A percentile compares a stretch with the other conserved stretches of the same genome.
phyloP scores from a whole-genome alignment of 495 filamentous ascomycete genomes.

The Lasiosphaeria ovina region DNA sequence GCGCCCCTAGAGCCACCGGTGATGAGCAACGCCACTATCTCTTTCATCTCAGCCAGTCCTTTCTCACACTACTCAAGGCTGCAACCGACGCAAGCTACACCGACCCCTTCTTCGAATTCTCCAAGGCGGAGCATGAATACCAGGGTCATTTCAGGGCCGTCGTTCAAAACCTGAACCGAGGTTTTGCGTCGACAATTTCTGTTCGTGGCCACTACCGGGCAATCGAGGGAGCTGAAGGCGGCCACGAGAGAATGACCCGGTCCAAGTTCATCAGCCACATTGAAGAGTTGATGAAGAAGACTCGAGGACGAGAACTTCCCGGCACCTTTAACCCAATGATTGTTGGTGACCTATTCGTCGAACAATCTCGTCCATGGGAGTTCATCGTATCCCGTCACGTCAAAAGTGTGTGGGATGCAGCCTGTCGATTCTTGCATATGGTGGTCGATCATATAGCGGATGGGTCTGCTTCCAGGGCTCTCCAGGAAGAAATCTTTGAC shows the following conservation, averaged over 20 bases:
- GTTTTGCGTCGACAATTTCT: slow-evolving; percentile 53
- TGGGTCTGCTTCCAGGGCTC: slow-evolving; percentile 26
- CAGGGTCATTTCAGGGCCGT: slow-evolving; percentile 58
- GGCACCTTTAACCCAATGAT: slow-evolving; percentile 50
- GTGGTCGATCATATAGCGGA: slow-evolving; percentile 32
- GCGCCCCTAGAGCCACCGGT: slow-evolving; percentile 44
- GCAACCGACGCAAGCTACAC: slow-evolving; percentile 57
- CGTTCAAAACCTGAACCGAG: slow-evolving; percentile 55
- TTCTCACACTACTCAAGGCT: slow-evolving; percentile 48
- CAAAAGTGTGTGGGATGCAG: slow-evolving; percentile 27
- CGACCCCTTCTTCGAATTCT: slow-evolving; percentile 54
- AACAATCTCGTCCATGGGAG: slow-evolving; percentile 45
- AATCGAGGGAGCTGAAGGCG: slow-evolving; percentile 19
- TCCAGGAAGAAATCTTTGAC: slow-evolving; percentile 31
- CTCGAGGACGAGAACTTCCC: slow-evolving; percentile 43
- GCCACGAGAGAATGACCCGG: neutral
- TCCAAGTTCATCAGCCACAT: slow-evolving; percentile 33
- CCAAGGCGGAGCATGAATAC: slow-evolving; percentile 35
- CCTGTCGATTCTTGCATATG: slow-evolving; percentile 24
- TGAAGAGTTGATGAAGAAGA: slow-evolving; percentile 28
- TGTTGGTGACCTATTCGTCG: slow-evolving; percentile 43
- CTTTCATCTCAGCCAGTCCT: slow-evolving; percentile 49
- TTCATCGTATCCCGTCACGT: slow-evolving; percentile 23
- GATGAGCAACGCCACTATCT: slow-evolving; percentile 55
- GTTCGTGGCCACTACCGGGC: slow-evolving; percentile 44